Conservation (phyloP, 139 green algal genomes). For the Haematococcus lacustris region DNA sequence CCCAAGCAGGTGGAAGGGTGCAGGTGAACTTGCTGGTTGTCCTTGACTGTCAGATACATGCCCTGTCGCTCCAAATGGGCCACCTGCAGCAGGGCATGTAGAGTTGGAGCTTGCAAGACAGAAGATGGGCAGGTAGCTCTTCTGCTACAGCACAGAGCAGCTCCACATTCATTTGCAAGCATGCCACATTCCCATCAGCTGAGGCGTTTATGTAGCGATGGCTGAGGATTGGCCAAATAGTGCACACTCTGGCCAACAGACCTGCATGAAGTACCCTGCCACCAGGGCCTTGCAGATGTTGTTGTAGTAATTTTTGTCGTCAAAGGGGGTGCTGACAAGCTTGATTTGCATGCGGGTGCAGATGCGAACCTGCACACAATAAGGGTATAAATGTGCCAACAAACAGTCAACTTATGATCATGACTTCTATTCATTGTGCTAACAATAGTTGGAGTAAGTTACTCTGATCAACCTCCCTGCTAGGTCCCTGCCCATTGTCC, state of each 20-base stretch:
- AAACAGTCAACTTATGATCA: too few species aligned
- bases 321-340: constrained; percentile 83
- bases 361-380: constrained; percentile 62
- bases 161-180: too few species aligned
- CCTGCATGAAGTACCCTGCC: constrained; percentile 96
- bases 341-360: constrained; percentile 61
- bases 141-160: too few species aligned
- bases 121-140: background rate
- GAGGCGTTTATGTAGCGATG: too few species aligned
- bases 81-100: constrained; percentile 51
- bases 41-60: constrained; percentile 98
- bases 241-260: constrained; percentile 7
- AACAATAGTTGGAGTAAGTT: too few species aligned
- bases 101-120: background rate
- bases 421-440: too few species aligned
- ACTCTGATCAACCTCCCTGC: too few species aligned
- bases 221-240: too few species aligned
- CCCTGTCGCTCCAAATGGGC: constrained; percentile 83
- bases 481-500: too few species aligned
- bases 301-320: constrained; percentile 83
- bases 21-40: constrained; percentile 94
- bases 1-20: constrained; percentile 92
- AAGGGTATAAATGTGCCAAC: too few species aligned
- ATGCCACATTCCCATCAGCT: too few species aligned
- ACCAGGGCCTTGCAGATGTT: constrained; percentile 97